Base-by-base conservation (phyloP, 2,329 filamentous ascomycete species). In the Aspergillus sp. region DNA sequence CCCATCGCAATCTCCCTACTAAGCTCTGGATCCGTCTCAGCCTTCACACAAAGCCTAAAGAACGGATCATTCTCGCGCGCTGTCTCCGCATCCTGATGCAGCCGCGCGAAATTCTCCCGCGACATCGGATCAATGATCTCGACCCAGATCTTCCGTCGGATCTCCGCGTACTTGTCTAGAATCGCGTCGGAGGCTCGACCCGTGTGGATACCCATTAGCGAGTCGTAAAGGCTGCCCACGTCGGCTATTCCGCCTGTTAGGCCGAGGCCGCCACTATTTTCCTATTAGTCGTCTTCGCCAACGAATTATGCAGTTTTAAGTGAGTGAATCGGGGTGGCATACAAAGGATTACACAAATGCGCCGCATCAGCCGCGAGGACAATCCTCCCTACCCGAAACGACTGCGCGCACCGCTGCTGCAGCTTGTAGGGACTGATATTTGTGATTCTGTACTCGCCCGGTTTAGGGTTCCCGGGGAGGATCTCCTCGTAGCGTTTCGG, bases 241-340 rank as follows among this genome's bases (percentile, higher is more conserved):
- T 89, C 87, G n/a, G 86, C 84, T 58, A 89, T 85, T 0, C 87
- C 87, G 6, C 86, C 86, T 0, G 86, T 89, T 54, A 89, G 82
- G 1, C 87, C 87, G 17, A 89, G 76, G 0, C 87, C 87, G 50
- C 87, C 87, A 74, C 83, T 71, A n/a, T 47, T 15, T 4, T 5
- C 9, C 28, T 28, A n/a, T 54, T 51, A 50, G 38, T 19, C 19
- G 19, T 19, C 19, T 2, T 19, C 19, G 19, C 19, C 19, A 19
- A 19, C 19, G 19, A 19, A 19, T 19, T 19, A 19, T 19, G 19
- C 19, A 2, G 19, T 19, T 19, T 19, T 19, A 19, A 19, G 19
- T 19, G 19, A 19, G 19, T 46, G 34, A 19, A 41, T 8, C 15
- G 47, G 17, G 41, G 28, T 13, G 17, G 4, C 75, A 66, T 64